These are phyloP conservation scores for Astrocystis sublimbata DNA, from an alignment of 495 filamentous ascomycete genomes.

Conservation along the genomic window DNA sequence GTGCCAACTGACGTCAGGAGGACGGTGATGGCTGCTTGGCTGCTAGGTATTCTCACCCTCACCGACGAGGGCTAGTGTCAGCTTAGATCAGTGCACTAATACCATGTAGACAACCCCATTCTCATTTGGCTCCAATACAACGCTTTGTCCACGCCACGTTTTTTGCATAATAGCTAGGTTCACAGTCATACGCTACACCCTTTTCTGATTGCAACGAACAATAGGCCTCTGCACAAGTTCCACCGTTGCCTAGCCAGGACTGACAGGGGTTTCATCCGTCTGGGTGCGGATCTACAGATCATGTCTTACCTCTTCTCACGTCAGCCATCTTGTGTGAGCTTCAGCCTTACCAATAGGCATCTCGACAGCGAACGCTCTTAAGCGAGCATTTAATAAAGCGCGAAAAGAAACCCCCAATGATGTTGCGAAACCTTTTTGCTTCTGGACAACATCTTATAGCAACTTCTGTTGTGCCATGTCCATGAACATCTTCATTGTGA, in stretches of 20 bases:
- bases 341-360: slow-evolving; percentile 4
- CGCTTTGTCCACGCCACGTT: neutral
- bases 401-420: neutral
- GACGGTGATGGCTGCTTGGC: slow-evolving; percentile 3
- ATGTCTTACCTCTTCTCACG: slow-evolving; percentile 4
- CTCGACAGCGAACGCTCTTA: neutral
- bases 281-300: neutral
- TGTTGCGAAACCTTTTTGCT: neutral
- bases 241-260: neutral
- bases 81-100: neutral
- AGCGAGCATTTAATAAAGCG: neutral
- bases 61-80: neutral
- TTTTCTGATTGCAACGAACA: neutral
- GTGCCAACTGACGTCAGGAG: neutral
- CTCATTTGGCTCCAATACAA: neutral
- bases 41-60: too few species aligned
- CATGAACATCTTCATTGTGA: neutral
- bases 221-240: neutral
- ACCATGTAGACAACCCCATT: slow-evolving; percentile 7
- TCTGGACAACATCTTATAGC: neutral
- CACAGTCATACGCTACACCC: neutral
- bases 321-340: neutral
- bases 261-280: too few species aligned
- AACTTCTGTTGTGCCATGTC: neutral
- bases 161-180: neutral